Evolutionary conservation across 2,329 filamentous ascomycete genomes (phyloP), one percentile per base, ranked within the genome.

Genomic region (Ophidiomyces ophidiicola): DNA sequence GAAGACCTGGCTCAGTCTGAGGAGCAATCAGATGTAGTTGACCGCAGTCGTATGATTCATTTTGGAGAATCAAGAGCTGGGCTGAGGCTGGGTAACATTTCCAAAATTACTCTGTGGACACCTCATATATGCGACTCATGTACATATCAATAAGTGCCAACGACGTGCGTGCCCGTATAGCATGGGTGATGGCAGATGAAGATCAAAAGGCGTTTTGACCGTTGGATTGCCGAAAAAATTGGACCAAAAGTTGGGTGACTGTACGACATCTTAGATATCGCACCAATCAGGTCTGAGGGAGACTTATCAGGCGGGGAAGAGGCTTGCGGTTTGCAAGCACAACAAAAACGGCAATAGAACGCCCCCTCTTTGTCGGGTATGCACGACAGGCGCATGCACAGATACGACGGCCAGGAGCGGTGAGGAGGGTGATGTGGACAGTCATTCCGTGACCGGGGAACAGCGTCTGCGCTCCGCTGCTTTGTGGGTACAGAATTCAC

Each of bases 181-280:
- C n/a, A n/a, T n/a, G n/a, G n/a, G n/a, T n/a, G n/a, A n/a, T n/a
- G n/a, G n/a, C n/a, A n/a, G n/a, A n/a, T n/a, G n/a, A n/a, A n/a
- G n/a, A n/a, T n/a, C n/a, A n/a, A n/a, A n/a, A n/a, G n/a, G n/a
- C n/a, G n/a, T 32, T 12, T 21, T 31, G 30, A 28, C 37, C 37
- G 37, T 39, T 39, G 31, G 10, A 32, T 39, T 33, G 37, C 37
- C 23, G 35, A 37, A n/a, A n/a, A n/a, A n/a, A n/a, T n/a, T n/a
- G n/a, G 12, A 4, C 18, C 8, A 28, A 33, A 2, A 10, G n/a
- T n/a, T n/a, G n/a, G n/a, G n/a, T n/a, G 29, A 32, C 29, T 32
- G 29, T 39, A 14, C 15, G 23, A 39, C 37, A 11, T n/a, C n/a
- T n/a, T n/a, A n/a, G n/a, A n/a, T n/a, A n/a, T n/a, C n/a, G n/a